A percentile compares a stretch with the other conserved stretches of the same genome.
Evolutionary conservation across 2,329 filamentous ascomycete species (phyloP).

Genomic region (Aspergillus nomiae): DNA sequence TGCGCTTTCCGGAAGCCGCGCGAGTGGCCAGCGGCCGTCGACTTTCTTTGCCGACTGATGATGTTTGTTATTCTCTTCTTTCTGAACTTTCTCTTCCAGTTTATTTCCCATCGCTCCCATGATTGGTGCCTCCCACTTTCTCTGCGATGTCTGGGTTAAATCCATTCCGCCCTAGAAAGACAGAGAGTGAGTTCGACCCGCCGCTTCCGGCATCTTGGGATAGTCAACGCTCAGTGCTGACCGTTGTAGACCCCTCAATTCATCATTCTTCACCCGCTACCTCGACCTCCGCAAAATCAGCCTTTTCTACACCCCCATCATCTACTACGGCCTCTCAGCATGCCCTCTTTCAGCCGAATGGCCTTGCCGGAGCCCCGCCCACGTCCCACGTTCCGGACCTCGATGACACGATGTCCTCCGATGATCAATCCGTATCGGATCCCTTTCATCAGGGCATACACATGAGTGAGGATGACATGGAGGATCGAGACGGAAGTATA

Average conservation of each 20-base stretch:
- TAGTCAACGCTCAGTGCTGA: constrained; percentile 10
- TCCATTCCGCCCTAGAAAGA: constrained; percentile 52
- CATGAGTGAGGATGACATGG: constrained; percentile 27
- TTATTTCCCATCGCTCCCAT: constrained; percentile 30
- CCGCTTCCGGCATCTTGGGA: constrained; percentile 14
- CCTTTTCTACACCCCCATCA: constrained; percentile 9
- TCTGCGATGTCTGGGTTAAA: constrained; percentile 51
- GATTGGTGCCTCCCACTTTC: constrained; percentile 27
- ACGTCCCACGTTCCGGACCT: constrained; percentile 25
- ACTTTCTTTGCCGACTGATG: constrained; percentile 5
- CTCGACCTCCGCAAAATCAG: constrained; percentile 8
- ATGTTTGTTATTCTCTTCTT: constrained; percentile 16
- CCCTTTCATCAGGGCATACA: constrained; percentile 41
- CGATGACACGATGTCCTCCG: constrained; percentile 32
- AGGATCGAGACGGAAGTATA: constrained; percentile 6
- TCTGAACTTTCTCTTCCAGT: constrained; percentile 13
- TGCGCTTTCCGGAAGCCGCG: constrained; percentile 19
- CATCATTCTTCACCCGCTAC: constrained; percentile 12
- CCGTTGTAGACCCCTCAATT: constrained; percentile 13
- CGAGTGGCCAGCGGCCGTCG: constrained; percentile 5
- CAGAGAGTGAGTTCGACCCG: constrained; percentile 33
- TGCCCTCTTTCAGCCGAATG: constrained; percentile 21
- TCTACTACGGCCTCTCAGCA: constrained; percentile 14
- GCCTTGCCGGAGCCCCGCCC: constrained; percentile 23
- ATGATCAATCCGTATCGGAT: constrained; percentile 36